phyloP scores from a whole-genome alignment of 1,139 yeast species.

The Candida mesenterica region DNA sequence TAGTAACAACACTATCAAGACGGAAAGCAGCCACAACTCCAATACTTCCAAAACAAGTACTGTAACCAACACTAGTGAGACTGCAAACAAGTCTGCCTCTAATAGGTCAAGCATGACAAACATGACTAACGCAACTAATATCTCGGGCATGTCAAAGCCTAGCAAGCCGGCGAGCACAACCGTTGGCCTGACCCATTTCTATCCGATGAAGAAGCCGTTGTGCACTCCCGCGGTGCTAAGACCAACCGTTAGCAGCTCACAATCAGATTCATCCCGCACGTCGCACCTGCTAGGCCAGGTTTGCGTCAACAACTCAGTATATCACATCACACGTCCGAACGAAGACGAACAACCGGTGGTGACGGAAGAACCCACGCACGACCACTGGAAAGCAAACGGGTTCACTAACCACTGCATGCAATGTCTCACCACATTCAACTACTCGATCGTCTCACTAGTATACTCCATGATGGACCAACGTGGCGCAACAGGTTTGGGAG shows the following conservation, averaged over 20 bases:
- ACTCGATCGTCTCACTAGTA: slow-evolving; percentile 19
- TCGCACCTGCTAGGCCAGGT: slow-evolving; percentile 3
- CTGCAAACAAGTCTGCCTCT: too few relatives aligned
- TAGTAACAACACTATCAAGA: neutral
- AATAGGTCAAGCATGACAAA: slow-evolving; percentile 1
- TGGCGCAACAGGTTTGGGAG: neutral
- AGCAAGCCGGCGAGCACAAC: neutral
- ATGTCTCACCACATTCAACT: slow-evolving; percentile 38
- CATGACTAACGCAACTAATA: slow-evolving; percentile 1
- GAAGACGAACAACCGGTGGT: slow-evolving; percentile 2
- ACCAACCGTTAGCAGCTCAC: slow-evolving; percentile 19
- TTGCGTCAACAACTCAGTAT: slow-evolving; percentile 7
- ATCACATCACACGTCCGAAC: slow-evolving; percentile 3
- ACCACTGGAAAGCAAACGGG: slow-evolving; percentile 44
- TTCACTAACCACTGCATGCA: slow-evolving; percentile 41
- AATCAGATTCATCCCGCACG: neutral
- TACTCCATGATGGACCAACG: slow-evolving; percentile 12
- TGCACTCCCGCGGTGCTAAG: slow-evolving; percentile 45
- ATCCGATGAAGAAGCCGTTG: slow-evolving; percentile 39
- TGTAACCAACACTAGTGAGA: too few relatives aligned
- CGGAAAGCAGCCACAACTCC: neutral
- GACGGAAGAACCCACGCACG: slow-evolving; percentile 35
- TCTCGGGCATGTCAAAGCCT: neutral
- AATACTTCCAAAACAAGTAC: neutral
- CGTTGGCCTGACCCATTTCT: slow-evolving; percentile 17